These are phyloP conservation scores for Canariomyces notabilis DNA, from an alignment of 2,329 filamentous ascomycete species.

Conservation along the genomic window DNA sequence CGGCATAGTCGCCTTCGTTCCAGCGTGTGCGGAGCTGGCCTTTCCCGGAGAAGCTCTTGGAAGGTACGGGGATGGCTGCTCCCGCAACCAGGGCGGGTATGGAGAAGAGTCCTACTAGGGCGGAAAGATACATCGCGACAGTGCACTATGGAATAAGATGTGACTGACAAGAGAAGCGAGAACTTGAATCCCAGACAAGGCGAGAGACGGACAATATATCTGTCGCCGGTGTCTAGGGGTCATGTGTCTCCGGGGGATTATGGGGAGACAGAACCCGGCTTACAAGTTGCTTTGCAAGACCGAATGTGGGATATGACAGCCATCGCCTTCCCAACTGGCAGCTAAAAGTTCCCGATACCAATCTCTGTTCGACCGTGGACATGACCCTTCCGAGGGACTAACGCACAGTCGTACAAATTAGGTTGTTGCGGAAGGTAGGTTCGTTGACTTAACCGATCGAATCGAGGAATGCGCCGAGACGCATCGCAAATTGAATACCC, in stretches of 20 bases:
- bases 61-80: too few relatives aligned
- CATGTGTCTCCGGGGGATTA: not conserved
- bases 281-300: not conserved
- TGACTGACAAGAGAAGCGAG: not conserved
- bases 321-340: not conserved
- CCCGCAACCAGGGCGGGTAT: not conserved
- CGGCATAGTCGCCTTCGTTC: conserved; percentile 7
- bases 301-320: not conserved
- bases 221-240: not conserved
- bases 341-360: not conserved
- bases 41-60: not conserved
- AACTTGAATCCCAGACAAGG: not conserved
- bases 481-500: not conserved
- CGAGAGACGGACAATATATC: not conserved
- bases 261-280: not conserved
- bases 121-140: not conserved
- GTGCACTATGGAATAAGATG: not conserved
- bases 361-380: not conserved
- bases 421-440: not conserved
- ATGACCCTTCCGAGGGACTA: not conserved
- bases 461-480: not conserved
- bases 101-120: not conserved
- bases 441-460: not conserved
- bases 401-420: not conserved
- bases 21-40: conserved; percentile 16